A percentile compares a stretch with the other conserved stretches of the same genome.
Evolutionary conservation across 257 asterid genomes (phyloP).

Genomic region (Nemophila menziesii): DNA sequence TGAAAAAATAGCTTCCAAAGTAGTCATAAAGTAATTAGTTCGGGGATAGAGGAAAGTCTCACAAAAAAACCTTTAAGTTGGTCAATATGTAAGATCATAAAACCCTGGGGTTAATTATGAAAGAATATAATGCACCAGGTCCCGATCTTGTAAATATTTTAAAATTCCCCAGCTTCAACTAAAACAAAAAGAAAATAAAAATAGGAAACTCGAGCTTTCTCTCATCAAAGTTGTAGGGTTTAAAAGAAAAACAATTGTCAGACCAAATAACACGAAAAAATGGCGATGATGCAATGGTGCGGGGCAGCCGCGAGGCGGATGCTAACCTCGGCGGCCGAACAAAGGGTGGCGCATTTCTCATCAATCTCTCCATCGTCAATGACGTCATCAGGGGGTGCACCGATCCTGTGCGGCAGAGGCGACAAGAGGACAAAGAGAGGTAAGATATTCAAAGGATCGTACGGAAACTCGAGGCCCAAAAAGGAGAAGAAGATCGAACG

Average conservation of each 20-base stretch:
- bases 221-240: slow-evolving; percentile 31
- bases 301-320: slow-evolving; percentile 29
- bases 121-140: background rate
- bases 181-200: too few relatives aligned
- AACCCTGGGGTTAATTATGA: background rate
- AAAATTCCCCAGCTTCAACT: too few relatives aligned
- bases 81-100: slow-evolving; percentile 1
- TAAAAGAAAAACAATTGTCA: slow-evolving; percentile 10
- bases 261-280: too few relatives aligned
- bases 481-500: slow-evolving; percentile 63
- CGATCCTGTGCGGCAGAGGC: slow-evolving; percentile 69
- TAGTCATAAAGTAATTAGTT: too few relatives aligned
- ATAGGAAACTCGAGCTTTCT: too few relatives aligned
- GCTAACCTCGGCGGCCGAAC: slow-evolving; percentile 17
- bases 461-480: slow-evolving; percentile 59
- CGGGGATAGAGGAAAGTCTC: too few relatives aligned
- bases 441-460: slow-evolving; percentile 73
- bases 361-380: slow-evolving; percentile 18
- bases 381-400: slow-evolving; percentile 17
- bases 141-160: background rate
- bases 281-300: slow-evolving; percentile 49
- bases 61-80: slow-evolving; percentile 56
- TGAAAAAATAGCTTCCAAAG: too few relatives aligned
- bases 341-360: slow-evolving; percentile 26
- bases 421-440: slow-evolving; percentile 81